Base-by-base conservation (phyloP, 1,284 basidiomycete genomes). In the Heliocybe sulcata region DNA sequence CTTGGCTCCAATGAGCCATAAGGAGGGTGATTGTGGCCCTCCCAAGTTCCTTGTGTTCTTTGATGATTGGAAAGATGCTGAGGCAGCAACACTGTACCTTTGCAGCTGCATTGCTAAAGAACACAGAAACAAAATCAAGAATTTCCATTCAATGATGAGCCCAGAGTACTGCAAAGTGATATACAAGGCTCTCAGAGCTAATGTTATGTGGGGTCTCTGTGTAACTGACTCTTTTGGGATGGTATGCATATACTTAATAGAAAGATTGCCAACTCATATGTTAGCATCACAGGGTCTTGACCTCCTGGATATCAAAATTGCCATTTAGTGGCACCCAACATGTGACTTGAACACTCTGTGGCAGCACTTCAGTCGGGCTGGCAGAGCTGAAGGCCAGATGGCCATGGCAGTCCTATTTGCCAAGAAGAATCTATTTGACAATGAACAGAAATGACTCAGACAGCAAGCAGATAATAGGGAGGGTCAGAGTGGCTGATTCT, bases 191-290 rank as follows among this genome's bases (percentile, higher is more conserved):
- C 58, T 65, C 22, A 45, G 45, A 22, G 45, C 35, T 0, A 57
- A 59, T 4, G 45, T 58, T 16, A 11, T 63, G 3, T 63, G 58
- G 42, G 61, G 62, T 2, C 33, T 64, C 14, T 63, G 45, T 55
- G 56, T 55, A 14, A 69, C 67, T 2, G 65, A 72, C 54, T 56
- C 65, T n/a, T 68, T 66, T 49, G 67, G 69, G 2, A 68, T 71
- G 66, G 67, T 72, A 27, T 22, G 59, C 61, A 20, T 8, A 47
- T 47, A 20, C 23, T 42, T 9, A 35, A 25, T 10, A 19, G 45
- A 25, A 23, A 38, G 33, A 35, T 16, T 2, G 10, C 48, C 14
- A 23, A 45, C 14, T n/a, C n/a, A n/a, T n/a, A n/a, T n/a, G n/a
- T n/a, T n/a, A 6, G 12, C 19, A 14, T 35, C 27, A n/a, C 50